Evolutionary conservation across 208 protist species (phyloP), one percentile per base, ranked within the genome.

Genomic region (Kentomonas sorsogonicus): DNA sequence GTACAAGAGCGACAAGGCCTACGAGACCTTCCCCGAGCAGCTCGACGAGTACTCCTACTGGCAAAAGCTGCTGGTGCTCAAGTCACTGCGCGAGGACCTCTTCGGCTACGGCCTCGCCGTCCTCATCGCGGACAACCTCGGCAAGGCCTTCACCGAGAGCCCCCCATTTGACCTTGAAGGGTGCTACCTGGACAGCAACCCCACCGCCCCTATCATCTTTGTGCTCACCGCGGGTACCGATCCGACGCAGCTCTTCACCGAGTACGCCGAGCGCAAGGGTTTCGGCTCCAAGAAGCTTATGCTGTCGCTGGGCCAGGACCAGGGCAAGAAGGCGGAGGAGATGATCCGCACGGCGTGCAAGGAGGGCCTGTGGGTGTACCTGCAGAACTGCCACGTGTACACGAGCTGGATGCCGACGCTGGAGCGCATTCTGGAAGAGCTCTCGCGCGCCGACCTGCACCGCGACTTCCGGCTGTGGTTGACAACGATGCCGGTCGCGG

Each of bases 351-450:
- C 68, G 20, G 89, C 63, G 25, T 81, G 70, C 53, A 69, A 58
- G 9, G 79, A 90, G 60, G 91, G 91, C 18, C 72, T 82, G 68
- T 97, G 95, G 96, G 94, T 98, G 26, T 97, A 94, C 62, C 68
- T 99, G 40, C 91, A 98, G 63, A 98, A 98, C 66, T 98, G 95
- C 60, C 95, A 98, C 77, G 86, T 98, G 16, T 93, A 93, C 77
- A 71, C 83, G 33, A 94, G 86, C 30, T 98, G 95, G 95, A 97
- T 98, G 83, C 85, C 95, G 27, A 78, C 77, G 53, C 89, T 98
- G 33, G 95, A 97, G 75, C 83, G 75, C 15, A 86, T 92, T 38
- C 48, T 97, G 22, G 89, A 97, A 57, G 78, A 88, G 40, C 57
- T 97, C 18, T 63, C 77, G 20, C 69, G 72, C 10, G 69, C 68